Evolutionary conservation across 352 stramenopile genomes (phyloP), one percentile per base, ranked within the genome.

Genomic region (Pythium biforme): DNA sequence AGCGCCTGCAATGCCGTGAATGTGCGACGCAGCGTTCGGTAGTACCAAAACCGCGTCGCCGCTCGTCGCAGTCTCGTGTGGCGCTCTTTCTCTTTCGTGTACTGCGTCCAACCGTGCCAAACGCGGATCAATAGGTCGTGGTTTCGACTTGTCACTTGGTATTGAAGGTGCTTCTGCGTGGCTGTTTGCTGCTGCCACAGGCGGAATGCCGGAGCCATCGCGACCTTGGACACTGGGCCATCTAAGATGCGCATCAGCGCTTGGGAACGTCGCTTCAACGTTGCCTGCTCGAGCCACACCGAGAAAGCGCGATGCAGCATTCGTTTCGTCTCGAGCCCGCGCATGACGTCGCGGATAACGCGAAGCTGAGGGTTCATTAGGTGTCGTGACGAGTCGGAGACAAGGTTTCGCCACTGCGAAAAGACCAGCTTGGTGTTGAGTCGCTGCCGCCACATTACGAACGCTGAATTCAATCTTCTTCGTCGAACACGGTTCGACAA

Each of bases 391-490:
- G 23, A 27, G 14, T 22, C 20, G 0, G 5, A 12, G 3, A 55
- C 41, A 11, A 60, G 22, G 2, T 53, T 20, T 55, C 60, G 47
- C 66, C 66, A 73, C 14, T 55, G 19, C 4, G 31, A 39, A 34
- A 73, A 69, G 6, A 66, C 37, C 6, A 69, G 43, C 34, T 69
- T 69, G 8, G 54, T 25, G 37, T 66, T 27, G 1, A 73, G 22
- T 34, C 57, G 60, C 52, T 73, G 66, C 2, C 45, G 29, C 66
- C 66, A 73, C 37, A 66, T 52, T 20, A 3, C 4, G 17, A 66
- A 57, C 14, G 55, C 66, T 17, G 60, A 61, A 0, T 12, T 9
- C 9, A 69, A 37, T 14, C 46, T 23, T 43, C 49, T 5, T 26
- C 52, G 50, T 49, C 61, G 55, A 20, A 73, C 56, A 9, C 52